Conservation (phyloP, 2,329 filamentous ascomycete species). For the Phoma sp. region DNA sequence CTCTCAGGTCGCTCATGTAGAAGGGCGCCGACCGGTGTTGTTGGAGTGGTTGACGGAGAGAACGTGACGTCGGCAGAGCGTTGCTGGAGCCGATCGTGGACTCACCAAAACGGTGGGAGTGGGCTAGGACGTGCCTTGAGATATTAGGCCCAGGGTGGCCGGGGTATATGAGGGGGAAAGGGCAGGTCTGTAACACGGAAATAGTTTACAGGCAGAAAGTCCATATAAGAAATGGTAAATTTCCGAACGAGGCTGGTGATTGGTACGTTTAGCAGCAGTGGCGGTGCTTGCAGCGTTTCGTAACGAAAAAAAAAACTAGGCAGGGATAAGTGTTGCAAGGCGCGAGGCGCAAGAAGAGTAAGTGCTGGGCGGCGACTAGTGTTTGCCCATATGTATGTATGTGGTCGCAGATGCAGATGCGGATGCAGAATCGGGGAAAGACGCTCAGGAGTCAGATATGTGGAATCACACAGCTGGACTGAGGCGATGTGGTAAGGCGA, state of each 20-base stretch:
- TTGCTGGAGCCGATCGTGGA: conserved; percentile 67
- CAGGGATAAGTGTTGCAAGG: conserved; percentile 50
- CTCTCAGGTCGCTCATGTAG: conserved; percentile 69
- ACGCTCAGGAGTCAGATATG: conserved; percentile 28
- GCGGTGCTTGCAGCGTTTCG: conserved; percentile 32
- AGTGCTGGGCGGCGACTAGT: conserved; percentile 35
- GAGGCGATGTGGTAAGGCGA: conserved; percentile 25
- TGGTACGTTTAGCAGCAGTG: conserved; percentile 29
- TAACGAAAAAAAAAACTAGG: conserved; percentile 39
- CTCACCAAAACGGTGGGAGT: conserved; percentile 68
- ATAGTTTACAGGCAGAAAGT: conserved; percentile 34
- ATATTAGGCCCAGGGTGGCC: conserved; percentile 24
- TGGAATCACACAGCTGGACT: conserved; percentile 32
- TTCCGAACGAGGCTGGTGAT: conserved; percentile 26
- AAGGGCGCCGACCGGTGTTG: conserved; percentile 6
- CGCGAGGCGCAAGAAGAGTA: conserved; percentile 49
- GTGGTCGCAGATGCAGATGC: conserved; percentile 17
- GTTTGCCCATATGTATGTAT: conserved; percentile 37
- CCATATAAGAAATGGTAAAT: conserved; percentile 41
- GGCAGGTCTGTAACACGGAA: conserved; percentile 17
- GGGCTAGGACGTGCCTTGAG: conserved; percentile 64
- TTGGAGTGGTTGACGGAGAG: conserved; percentile 13
- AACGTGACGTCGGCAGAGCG: conserved; percentile 10
- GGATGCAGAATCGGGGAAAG: no score
- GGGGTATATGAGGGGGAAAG: conserved; percentile 9